Percentiles rank a stretch among this genome's conserved stretches.
Conservation (phyloP, 176 grass and related monocot genomes). For the barley (Hordeum vulgare) region MorexV3_pseudomolecules_assembly NC_058524.1:159074380-159074879, state of each 20-base stretch:
- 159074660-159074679: neutral
- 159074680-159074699: neutral
- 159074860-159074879: neutral
- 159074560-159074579: neutral
- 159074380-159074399: neutral
- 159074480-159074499: neutral
- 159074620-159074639: neutral
- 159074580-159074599: neutral
- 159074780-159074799: no score
- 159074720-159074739: neutral
- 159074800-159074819: no score
- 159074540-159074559: neutral
- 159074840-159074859: neutral
- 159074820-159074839: no score
- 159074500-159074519: neutral
- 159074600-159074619: neutral
- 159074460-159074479: neutral
- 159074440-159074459: neutral
- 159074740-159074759: neutral
- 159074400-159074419: neutral
- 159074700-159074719: neutral
- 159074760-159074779: neutral
- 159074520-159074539: neutral
- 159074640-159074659: neutral
- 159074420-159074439: neutral